phyloP scores from a whole-genome alignment of 352 stramenopile genomes.

The Pythium vanterpoolii region DNA sequence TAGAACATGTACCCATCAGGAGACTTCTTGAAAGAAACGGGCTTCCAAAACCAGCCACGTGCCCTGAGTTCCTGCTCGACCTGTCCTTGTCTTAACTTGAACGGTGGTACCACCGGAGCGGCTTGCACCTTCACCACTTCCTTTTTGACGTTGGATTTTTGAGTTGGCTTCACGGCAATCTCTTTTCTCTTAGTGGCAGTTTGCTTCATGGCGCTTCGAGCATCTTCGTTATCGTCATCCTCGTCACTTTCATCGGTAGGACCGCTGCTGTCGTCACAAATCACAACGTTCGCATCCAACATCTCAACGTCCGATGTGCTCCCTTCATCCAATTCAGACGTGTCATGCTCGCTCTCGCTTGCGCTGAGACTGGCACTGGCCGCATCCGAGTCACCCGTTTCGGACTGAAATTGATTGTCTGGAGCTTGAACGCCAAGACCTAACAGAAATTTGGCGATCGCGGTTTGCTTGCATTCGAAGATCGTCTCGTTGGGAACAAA shows the following conservation, averaged over 20 bases:
- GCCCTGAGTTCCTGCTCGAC: constrained; percentile 49
- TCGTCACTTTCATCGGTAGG: constrained; percentile 2
- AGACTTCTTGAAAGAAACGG: constrained; percentile 10
- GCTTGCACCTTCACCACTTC: background rate
- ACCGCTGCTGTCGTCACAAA: constrained; percentile 12
- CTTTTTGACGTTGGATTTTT: background rate
- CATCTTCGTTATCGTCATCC: background rate
- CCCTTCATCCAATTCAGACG: background rate
- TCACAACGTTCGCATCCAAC: constrained; percentile 6
- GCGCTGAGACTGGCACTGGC: background rate
- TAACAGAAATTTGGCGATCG: constrained; percentile 53
- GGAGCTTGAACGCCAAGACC: background rate
- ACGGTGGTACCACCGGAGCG: constrained; percentile 33
- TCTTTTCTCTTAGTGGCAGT: background rate
- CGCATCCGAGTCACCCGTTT: constrained; percentile 2
- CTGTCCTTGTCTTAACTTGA: constrained; percentile 61
- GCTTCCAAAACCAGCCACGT: constrained; percentile 70
- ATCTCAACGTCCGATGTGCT: constrained; percentile 28
- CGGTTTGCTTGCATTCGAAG: constrained; percentile 59
- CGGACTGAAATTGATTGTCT: background rate
- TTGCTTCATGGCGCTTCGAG: background rate
- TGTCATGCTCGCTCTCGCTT: background rate
- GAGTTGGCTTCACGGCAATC: background rate
- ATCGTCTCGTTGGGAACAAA: constrained; percentile 76
- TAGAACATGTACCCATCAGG: constrained; percentile 53